Conservation (phyloP, 345 rosid species). For the Eucalyptus caleyi region DNA sequence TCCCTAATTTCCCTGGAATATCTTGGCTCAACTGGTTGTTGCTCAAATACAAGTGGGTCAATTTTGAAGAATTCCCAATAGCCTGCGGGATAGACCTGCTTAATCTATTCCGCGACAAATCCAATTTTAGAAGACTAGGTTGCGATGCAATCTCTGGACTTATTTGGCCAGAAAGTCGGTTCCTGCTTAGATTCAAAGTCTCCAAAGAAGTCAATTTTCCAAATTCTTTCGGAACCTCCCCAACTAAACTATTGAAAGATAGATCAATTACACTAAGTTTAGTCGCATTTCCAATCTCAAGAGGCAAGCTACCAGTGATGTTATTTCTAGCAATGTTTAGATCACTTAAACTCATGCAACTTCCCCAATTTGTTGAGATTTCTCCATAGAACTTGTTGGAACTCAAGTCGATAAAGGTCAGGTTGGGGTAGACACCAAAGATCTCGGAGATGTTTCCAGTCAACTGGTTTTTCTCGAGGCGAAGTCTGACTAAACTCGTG, state of each 20-base stretch:
- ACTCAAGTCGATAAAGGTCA: constrained; percentile 7
- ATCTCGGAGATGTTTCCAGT: background rate
- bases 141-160: background rate
- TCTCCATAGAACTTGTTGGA: constrained; percentile 9
- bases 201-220: constrained; percentile 3
- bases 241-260: background rate
- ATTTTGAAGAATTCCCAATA: background rate
- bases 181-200: background rate
- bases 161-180: background rate
- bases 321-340: background rate
- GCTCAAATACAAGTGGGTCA: constrained; percentile 14
- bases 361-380: constrained; percentile 18
- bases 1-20: constrained; percentile 5
- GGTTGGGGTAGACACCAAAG: constrained; percentile 4
- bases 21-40: background rate
- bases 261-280: background rate
- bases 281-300: background rate
- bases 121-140: background rate
- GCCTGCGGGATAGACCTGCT: background rate
- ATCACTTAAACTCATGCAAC: background rate
- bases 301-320: background rate
- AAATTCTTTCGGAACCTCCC: constrained; percentile 8
- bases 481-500: background rate
- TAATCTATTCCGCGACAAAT: background rate
- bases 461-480: background rate